Conservation (phyloP, 164 flowering plant species). For the Kingdonia uniflora region DNA sequence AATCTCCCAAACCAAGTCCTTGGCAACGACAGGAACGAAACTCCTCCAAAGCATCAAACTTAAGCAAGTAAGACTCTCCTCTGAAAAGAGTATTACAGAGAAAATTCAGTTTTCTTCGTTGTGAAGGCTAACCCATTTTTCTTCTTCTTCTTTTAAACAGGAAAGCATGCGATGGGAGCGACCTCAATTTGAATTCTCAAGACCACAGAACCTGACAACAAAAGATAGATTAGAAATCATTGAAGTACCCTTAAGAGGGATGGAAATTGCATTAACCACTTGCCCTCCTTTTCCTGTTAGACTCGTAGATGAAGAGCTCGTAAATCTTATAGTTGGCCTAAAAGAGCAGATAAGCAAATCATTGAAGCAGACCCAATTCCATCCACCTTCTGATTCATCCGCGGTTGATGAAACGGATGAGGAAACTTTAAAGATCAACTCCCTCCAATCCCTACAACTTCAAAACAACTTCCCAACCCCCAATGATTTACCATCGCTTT, state of each 20-base stretch:
- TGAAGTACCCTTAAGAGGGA: conserved; percentile 51
- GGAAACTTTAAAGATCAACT: conserved; percentile 10
- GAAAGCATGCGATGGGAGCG: conserved; percentile 75
- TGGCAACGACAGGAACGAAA: conserved; percentile 26
- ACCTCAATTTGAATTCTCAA: conserved; percentile 20
- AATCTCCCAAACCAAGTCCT: conserved; percentile 42
- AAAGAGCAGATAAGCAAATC: conserved; percentile 22
- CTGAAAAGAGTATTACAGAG: background rate
- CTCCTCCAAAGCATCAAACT: conserved; percentile 41
- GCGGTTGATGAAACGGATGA: conserved; percentile 32
- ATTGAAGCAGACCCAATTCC: conserved; percentile 22
- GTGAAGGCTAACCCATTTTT: background rate
- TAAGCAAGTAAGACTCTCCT: conserved; percentile 39
- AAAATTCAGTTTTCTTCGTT: background rate
- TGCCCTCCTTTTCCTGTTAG: conserved; percentile 24
- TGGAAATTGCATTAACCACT: conserved; percentile 49
- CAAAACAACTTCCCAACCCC: conserved; percentile 14
- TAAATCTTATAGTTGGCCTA: conserved; percentile 17
- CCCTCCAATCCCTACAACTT: conserved; percentile 31
- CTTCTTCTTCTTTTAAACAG: conserved; percentile 24
- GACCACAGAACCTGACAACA: conserved; percentile 19
- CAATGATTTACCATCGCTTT: conserved; percentile 44
- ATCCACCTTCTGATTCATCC: conserved; percentile 19
- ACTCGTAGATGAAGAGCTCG: conserved; percentile 21
- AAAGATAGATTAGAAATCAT: conserved; percentile 35